A percentile compares a stretch with the other conserved stretches of the same genome.
These are phyloP conservation scores for Tetratostichococcus sp. DNA, from an alignment of 139 green algal genomes.

Conservation along the genomic window DNA sequence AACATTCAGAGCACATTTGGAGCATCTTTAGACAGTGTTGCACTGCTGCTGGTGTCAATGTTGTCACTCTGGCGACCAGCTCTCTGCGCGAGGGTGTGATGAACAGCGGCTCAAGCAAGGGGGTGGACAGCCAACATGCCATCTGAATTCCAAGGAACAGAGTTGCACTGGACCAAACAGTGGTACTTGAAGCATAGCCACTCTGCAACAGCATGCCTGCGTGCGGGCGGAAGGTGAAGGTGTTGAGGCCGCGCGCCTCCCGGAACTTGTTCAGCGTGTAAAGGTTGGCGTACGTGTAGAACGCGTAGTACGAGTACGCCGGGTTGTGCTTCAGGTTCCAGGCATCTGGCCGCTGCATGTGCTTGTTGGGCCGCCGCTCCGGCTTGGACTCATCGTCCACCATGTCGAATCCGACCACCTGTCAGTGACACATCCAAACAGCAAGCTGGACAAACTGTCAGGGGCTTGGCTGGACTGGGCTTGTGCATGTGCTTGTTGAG, in stretches of 20 bases:
- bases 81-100: too few species aligned
- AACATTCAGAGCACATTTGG: too few species aligned
- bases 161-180: too few species aligned
- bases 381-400: slow-evolving; percentile 98
- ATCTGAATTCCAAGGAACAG: too few species aligned
- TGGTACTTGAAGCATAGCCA: too few species aligned
- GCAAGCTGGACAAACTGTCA: not conserved
- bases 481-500: slow-evolving; percentile 70
- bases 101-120: too few species aligned
- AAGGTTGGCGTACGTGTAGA: slow-evolving; percentile 98
- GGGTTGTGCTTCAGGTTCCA: slow-evolving; percentile 78
- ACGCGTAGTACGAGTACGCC: slow-evolving; percentile 95
- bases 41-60: too few species aligned
- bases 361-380: slow-evolving; percentile 92
- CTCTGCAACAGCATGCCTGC: slow-evolving; percentile 28
- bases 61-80: too few species aligned
- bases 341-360: slow-evolving; percentile 74
- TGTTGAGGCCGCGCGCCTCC: slow-evolving; percentile 85
- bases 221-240: slow-evolving; percentile 86
- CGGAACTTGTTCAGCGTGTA: slow-evolving; percentile 91
- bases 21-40: too few species aligned
- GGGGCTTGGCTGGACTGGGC: too few species aligned
- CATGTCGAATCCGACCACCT: slow-evolving; percentile 98
- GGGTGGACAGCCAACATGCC: too few species aligned
- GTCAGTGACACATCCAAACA: not conserved